Evolutionary conservation across 2,329 filamentous ascomycete species (phyloP), one percentile per base, ranked within the genome.

Genomic region (Leptographium flavum): DNA sequence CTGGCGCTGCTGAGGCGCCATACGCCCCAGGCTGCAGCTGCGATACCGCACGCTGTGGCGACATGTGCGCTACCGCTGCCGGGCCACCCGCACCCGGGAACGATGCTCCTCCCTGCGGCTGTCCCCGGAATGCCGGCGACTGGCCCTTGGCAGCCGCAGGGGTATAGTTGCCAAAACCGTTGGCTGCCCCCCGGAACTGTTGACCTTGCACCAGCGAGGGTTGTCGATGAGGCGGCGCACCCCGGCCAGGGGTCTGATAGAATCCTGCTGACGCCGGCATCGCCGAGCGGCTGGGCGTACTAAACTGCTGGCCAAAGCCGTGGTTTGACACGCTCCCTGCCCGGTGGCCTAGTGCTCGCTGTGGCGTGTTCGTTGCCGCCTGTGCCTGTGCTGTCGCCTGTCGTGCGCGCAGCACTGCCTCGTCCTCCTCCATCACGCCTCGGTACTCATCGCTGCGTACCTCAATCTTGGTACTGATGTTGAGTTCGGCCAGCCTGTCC

Each of bases 391-490:
- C 38, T 1, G 43, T 27, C 2, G 42, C 48, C 38, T 54, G 54
- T 6, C 53, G 50, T 9, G 50, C 51, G 35, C 73, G 68, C 38
- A 70, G 67, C 37, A 73, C 74, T 33, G 70, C 70, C 52, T 87
- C 82, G 53, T 94, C 87, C 54, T 90, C 85, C 54, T 93, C 87
- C 76, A 93, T 80, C 4, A 82, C 76, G 5, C 87, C 87, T 50
- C 74, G 75, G 59, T 84, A 84, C 55, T 87, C 78, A 43, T 81
- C 78, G 7, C 73, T 78, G 49, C 83, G 76, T 39, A 93, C 68
- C 48, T 86, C 65, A 19, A 94, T 73, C 57, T 79, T 86, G 39
- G 79, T 85, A 63, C 81, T 90, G 57, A 94, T 82, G 50, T 85
- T 81, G 40, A 94, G 67, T 47, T 87, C 83, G 27, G 81, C 81